Conservation (phyloP, 1,284 basidiomycete species). For the Ceratobasidium sp. region DNA sequence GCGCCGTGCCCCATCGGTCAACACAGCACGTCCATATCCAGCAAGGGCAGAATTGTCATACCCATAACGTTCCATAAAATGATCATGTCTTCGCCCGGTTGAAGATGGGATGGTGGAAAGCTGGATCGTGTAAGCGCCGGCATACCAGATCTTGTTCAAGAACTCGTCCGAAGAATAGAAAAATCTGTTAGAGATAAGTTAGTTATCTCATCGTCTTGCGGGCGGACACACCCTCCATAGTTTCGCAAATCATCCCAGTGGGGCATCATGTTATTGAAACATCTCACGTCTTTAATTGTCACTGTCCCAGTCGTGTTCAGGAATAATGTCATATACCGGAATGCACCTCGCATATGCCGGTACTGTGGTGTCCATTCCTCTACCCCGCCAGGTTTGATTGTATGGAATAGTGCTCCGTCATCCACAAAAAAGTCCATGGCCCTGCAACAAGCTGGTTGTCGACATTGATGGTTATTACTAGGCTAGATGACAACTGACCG, state of each 20-base stretch:
- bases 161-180: conserved; percentile 42
- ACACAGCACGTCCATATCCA: conserved; percentile 27
- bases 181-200: neutral
- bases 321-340: conserved; percentile 42
- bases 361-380: conserved; percentile 44
- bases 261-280: conserved; percentile 45
- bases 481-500: neutral
- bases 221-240: conserved; percentile 32
- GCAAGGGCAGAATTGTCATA: conserved; percentile 34
- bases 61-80: conserved; percentile 41
- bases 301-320: conserved; percentile 40
- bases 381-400: conserved; percentile 34
- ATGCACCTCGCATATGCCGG: conserved; percentile 38
- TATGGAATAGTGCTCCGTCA: conserved; percentile 38
- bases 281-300: conserved; percentile 33
- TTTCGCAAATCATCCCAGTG: conserved; percentile 41
- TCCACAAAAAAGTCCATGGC: conserved; percentile 44
- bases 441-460: neutral
- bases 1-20: conserved; percentile 37
- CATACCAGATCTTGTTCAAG: conserved; percentile 41
- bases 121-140: conserved; percentile 42
- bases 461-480: neutral
- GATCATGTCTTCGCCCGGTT: conserved; percentile 36
- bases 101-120: conserved; percentile 41
- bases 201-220: neutral